Conservation (phyloP, 139 green algal species). For the Coelastrella sp. region DNA sequence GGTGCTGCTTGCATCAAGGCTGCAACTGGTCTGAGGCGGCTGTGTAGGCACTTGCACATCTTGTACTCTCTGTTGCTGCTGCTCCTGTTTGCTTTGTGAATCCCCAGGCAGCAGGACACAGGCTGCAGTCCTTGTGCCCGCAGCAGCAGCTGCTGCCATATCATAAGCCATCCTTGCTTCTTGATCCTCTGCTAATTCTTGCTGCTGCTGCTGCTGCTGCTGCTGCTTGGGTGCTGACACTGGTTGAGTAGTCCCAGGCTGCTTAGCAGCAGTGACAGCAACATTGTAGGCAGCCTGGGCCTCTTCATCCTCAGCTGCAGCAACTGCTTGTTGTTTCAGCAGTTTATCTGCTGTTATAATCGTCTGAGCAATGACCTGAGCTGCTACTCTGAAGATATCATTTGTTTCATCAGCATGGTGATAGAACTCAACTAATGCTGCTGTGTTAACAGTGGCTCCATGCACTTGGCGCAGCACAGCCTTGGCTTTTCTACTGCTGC, state of each 20-base stretch:
- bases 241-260: background rate
- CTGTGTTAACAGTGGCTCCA: conserved; percentile 44
- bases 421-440: conserved; percentile 61
- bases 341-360: conserved; percentile 51
- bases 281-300: background rate
- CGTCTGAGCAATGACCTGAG: conserved; percentile 38
- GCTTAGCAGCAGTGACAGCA: background rate
- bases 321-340: conserved; percentile 27
- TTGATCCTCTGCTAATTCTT: background rate
- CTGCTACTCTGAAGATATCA: conserved; percentile 80
- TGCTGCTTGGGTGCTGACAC: background rate
- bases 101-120: background rate
- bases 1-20: background rate
- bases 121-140: background rate
- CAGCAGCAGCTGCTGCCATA: conserved; percentile 20
- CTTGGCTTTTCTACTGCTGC: conserved; percentile 26
- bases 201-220: conserved; percentile 31
- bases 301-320: conserved; percentile 31
- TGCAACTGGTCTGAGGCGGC: conserved; percentile 32
- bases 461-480: background rate
- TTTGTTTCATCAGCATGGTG: conserved; percentile 77
- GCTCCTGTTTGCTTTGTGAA: background rate
- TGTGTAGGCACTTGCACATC: background rate
- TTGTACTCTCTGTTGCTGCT: conserved; percentile 1
- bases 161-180: background rate